phyloP scores from a whole-genome alignment of 306 rosid genomes.

The Rosa chinensis region DNA sequence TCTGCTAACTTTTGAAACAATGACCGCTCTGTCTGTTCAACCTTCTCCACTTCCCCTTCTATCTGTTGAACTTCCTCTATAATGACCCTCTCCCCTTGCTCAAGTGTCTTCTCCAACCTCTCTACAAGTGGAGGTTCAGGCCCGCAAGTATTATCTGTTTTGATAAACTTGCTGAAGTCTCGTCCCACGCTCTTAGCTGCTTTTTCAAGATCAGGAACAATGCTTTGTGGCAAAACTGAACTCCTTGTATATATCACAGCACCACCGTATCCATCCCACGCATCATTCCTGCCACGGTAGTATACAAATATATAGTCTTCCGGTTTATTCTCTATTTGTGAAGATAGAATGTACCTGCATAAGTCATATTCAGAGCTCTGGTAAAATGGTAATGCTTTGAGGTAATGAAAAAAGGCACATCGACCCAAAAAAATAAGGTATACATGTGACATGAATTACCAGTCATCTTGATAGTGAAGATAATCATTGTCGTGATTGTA shows the following conservation, averaged over 20 bases:
- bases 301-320: slow-evolving; percentile 86
- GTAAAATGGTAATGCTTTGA: background rate
- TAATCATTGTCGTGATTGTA: slow-evolving; percentile 93
- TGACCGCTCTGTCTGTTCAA: slow-evolving; percentile 57
- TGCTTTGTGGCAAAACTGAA: slow-evolving; percentile 71
- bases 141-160: slow-evolving; percentile 81
- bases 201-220: slow-evolving; percentile 68
- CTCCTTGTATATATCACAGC: slow-evolving; percentile 85
- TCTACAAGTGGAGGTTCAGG: slow-evolving; percentile 93
- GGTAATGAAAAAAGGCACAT: slow-evolving; percentile 11
- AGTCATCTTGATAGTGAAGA: slow-evolving; percentile 96
- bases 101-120: slow-evolving; percentile 81
- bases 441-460: slow-evolving; percentile 44
- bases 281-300: slow-evolving; percentile 89
- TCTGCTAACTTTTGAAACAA: slow-evolving; percentile 65
- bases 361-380: slow-evolving; percentile 3
- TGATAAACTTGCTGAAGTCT: slow-evolving; percentile 68
- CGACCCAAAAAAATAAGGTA: slow-evolving; percentile 10
- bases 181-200: slow-evolving; percentile 80
- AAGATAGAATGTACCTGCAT: slow-evolving; percentile 76
- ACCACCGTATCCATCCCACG: slow-evolving; percentile 99
- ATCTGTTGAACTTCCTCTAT: slow-evolving; percentile 74
- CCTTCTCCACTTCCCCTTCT: slow-evolving; percentile 74
- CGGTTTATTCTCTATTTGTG: slow-evolving; percentile 64
- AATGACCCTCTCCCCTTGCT: slow-evolving; percentile 76